Percentiles rank a stretch among this genome's conserved stretches.
phyloP scores from a whole-genome alignment of 305 asterid genomes.

The Lippia alba region DNA sequence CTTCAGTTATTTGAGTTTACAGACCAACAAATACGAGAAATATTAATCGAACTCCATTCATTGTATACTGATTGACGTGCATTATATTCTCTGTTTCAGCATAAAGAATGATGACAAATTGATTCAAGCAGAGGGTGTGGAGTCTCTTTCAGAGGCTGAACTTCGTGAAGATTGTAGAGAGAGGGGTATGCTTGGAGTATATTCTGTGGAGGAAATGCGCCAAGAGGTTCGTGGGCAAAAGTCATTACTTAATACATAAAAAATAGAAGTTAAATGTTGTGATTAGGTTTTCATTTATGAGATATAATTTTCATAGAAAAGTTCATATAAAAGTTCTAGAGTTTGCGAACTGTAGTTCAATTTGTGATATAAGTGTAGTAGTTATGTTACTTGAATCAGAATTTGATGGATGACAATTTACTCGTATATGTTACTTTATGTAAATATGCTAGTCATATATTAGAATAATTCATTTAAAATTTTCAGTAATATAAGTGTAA shows the following conservation, averaged over 20 bases:
- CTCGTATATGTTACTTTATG: no score
- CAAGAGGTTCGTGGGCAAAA: constrained; percentile 61
- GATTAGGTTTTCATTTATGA: background rate
- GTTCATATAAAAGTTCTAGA: background rate
- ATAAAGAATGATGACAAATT: constrained; percentile 78
- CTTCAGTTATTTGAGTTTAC: background rate
- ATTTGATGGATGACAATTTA: no score
- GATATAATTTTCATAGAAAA: background rate
- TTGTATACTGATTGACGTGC: constrained; percentile 24
- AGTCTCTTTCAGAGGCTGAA: constrained; percentile 89
- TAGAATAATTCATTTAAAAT: no score
- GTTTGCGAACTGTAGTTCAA: background rate
- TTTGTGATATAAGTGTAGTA: no score
- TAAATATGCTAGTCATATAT: no score
- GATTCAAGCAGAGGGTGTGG: constrained; percentile 90
- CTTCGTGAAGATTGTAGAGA: constrained; percentile 94
- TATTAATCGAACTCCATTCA: background rate
- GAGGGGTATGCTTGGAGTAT: constrained; percentile 85
- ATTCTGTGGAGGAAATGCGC: constrained; percentile 91
- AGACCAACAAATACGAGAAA: background rate
- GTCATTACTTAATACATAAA: constrained; percentile 6
- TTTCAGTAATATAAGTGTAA: no score
- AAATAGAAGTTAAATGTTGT: constrained; percentile 21
- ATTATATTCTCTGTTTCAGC: constrained; percentile 41
- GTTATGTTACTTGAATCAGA: no score